These are phyloP conservation scores for Lepraria neglecta DNA, from an alignment of 495 filamentous ascomycete species.

Conservation along the genomic window DNA sequence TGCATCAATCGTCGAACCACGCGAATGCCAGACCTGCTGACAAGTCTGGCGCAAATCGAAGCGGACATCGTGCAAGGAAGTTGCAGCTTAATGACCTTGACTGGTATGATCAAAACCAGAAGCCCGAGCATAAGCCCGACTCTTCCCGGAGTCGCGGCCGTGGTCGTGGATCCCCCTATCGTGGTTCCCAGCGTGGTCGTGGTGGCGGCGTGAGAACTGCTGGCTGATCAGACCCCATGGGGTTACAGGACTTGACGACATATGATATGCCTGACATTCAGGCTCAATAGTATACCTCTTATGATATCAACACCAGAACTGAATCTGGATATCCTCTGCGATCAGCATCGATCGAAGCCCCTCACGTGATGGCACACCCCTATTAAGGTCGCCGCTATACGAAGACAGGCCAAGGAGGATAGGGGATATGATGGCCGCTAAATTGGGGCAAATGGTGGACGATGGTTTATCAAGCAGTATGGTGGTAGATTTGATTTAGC, in stretches of 20 bases:
- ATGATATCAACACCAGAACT: background rate
- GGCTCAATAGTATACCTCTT: background rate
- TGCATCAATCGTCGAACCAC: constrained; percentile 26
- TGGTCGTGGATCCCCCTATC: constrained; percentile 7
- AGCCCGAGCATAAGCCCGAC: constrained; percentile 13
- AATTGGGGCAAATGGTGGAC: background rate
- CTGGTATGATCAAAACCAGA: constrained; percentile 58
- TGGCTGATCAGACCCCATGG: constrained; percentile 22
- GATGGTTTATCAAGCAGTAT: background rate
- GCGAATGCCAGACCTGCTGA: constrained; percentile 41
- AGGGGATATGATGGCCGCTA: background rate
- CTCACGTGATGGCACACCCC: background rate
- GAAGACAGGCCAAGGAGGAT: background rate
- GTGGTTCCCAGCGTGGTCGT: constrained; percentile 10
- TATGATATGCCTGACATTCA: background rate
- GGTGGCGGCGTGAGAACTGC: constrained; percentile 1
- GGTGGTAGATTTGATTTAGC: constrained; percentile 3
- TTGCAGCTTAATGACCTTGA: constrained; percentile 94
- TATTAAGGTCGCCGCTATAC: background rate
- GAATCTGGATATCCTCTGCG: background rate
- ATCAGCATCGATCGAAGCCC: background rate
- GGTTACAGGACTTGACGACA: constrained; percentile 25
- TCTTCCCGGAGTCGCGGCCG: constrained; percentile 18
- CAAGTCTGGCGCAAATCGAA: constrained; percentile 62
- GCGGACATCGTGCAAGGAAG: constrained; percentile 78